Evolutionary conservation across 139 green algal genomes (phyloP).

Genomic region (Diplosphaera chodatii): DNA sequence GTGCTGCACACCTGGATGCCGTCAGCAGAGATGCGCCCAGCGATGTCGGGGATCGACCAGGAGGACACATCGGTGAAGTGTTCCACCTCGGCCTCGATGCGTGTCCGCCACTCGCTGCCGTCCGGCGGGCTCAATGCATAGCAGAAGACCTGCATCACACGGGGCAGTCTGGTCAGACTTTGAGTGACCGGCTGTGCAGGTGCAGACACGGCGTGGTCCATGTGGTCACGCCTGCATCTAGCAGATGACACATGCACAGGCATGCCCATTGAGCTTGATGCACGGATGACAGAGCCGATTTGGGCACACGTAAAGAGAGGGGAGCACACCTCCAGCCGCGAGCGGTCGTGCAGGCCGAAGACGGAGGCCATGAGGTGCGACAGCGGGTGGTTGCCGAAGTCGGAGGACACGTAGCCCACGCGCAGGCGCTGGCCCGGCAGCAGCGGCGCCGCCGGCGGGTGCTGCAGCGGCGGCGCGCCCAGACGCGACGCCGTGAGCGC

Average conservation of each 20-base stretch:
- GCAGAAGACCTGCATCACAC: conserved; percentile 63
- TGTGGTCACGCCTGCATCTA: too few species aligned
- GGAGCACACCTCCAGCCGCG: conserved; percentile 6
- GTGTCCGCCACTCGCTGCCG: conserved; percentile 61
- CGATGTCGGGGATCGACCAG: conserved; percentile 45
- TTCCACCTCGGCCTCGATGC: conserved; percentile 69
- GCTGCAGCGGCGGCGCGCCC: conserved; percentile 33
- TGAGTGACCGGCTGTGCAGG: neutral
- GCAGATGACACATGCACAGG: too few species aligned
- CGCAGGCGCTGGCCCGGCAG: conserved; percentile 40
- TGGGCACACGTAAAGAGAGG: too few species aligned
- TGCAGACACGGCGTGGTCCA: too few species aligned
- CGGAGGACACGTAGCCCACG: conserved; percentile 72
- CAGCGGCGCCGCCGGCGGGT: conserved; percentile 43
- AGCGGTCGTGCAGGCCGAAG: conserved; percentile 78
- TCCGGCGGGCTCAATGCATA: conserved; percentile 78
- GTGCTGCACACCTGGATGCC: conserved; percentile 56
- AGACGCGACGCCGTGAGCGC: conserved; percentile 33
- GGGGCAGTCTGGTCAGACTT: neutral
- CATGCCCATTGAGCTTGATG: too few species aligned
- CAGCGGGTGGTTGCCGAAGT: conserved; percentile 92
- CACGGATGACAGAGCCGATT: too few species aligned
- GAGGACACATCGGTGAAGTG: conserved; percentile 74
- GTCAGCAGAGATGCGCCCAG: conserved; percentile 55
- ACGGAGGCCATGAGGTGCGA: conserved; percentile 86